Base-by-base conservation (phyloP, 2,329 filamentous ascomycete genomes). In the Penicillium sp. region DNA sequence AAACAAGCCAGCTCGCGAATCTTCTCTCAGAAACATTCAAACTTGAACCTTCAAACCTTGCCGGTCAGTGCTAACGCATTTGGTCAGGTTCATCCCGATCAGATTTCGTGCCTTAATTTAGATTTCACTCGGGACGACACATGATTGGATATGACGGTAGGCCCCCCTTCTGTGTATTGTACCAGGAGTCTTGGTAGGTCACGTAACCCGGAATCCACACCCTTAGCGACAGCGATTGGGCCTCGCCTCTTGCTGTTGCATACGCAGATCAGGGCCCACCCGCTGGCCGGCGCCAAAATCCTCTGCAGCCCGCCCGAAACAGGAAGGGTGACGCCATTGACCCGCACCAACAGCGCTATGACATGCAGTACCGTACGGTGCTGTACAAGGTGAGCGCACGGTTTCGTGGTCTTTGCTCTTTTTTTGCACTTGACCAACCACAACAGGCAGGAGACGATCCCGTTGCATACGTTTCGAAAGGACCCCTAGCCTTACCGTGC, bases 261-360 rank as follows among this genome's bases (percentile, higher is more conserved):
- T 46, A 48, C 49, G 62, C 56, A 61, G 64, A 66, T 66, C 64
- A 64, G 63, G 64, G 64, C 63, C 57, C 63, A 59, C 56, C 51
- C 46, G 54, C 54, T 56, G 55, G 55, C 62, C 53, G 48, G 51
- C 58, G 55, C 59, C 48, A 59, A 60, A 58, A 52, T 29, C 57
- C 54, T 58, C 64, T 67, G 65, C 65, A 66, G 54, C 26, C 60
- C 59, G 62, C 65, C 54, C 59, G 56, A 67, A 65, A 49, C 57
- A 66, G 65, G 62, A 56, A 61, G 56, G 50, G 58, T 67, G 65
- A 67, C 64, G 63, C 59, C 65, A 67, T 67, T 26, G 33, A n/a
- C 50, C 61, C 33, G 50, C 52, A 42, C 31, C 43, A 57, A 58
- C 61, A 44, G 46, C 52, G 57, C 64, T 55, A 65, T 65, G 59